These are phyloP conservation scores for Colletotrichum cuscutae DNA, from an alignment of 2,329 filamentous ascomycete species.

Conservation along the genomic window DNA sequence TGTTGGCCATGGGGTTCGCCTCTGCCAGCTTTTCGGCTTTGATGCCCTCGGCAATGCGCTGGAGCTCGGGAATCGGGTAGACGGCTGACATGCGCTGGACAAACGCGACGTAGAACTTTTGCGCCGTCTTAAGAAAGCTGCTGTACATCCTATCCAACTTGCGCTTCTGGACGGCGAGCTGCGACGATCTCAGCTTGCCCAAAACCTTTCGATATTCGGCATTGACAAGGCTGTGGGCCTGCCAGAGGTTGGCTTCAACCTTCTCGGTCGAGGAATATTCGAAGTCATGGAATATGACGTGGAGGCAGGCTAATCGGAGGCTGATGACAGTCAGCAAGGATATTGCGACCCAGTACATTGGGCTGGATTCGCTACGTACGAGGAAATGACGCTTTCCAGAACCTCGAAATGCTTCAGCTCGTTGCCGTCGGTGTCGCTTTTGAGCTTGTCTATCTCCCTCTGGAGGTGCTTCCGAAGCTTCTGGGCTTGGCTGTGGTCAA, in stretches of 20 bases:
- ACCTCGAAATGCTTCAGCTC: constrained; percentile 56
- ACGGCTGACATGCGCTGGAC: constrained; percentile 78
- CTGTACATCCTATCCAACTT: constrained; percentile 86
- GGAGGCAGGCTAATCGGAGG: constrained; percentile 77
- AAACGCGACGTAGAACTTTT: constrained; percentile 88
- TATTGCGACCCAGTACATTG: background rate
- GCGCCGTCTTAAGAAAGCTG: constrained; percentile 86
- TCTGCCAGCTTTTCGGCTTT: constrained; percentile 54
- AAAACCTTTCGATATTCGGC: constrained; percentile 79
- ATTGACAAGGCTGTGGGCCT: constrained; percentile 81
- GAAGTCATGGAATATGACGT: constrained; percentile 78
- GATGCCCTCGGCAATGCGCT: constrained; percentile 54
- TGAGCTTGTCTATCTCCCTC: constrained; percentile 56
- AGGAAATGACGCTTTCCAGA: constrained; percentile 54
- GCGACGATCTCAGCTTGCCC: constrained; percentile 61
- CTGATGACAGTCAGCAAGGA: constrained; percentile 50
- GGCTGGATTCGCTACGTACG: constrained; percentile 44
- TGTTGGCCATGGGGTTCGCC: constrained; percentile 55
- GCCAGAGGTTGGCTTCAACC: constrained; percentile 81
- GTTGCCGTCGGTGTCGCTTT: constrained; percentile 47
- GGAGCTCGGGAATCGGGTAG: constrained; percentile 64
- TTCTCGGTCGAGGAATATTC: constrained; percentile 70
- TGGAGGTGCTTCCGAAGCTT: constrained; percentile 55
- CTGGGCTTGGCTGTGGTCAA: constrained; percentile 49
- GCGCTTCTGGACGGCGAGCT: constrained; percentile 71